Base-by-base conservation (phyloP, 495 filamentous ascomycete genomes). In the Xylaria grammica region DNA sequence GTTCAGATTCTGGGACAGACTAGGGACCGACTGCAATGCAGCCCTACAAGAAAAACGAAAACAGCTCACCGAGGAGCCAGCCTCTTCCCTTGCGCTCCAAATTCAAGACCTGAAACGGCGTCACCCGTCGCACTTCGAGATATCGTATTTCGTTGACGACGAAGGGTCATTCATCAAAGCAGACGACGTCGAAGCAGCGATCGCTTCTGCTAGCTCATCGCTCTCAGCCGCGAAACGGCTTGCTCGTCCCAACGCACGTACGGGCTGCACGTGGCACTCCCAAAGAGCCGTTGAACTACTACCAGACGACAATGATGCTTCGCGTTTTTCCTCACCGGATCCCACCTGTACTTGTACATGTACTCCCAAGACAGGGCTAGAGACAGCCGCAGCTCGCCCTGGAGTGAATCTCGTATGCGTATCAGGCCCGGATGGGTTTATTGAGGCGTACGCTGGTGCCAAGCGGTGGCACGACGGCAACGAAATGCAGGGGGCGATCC, bases 361-460 rank as follows among this genome's bases (percentile, higher is more conserved):
- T 26, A 36, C 27, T 17, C 45, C n/a, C 15, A 42, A 44, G 24
- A 13, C 24, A 8, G 4, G 13, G 44, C 30, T 1, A 38, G 11
- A 6, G 27, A 36, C 51, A 26, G 34, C 74, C 45, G 46, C 65
- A 36, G 20, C 19, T 29, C 11, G 55, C 68, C 52, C 60, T 62
- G 64, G 67, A 65, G 42, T 60, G 64, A 90, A 87, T 61, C 66
- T 96, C 46, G 78, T 97, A 29, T 77, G 96, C 52, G 80, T 98
- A 4, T 94, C 92, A 2, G 95, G 95, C 0, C 94, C 95, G 0
- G 91, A 95, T 45, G 94, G 95, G 17, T 99, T 98, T 77, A 84
- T 97, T 50, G 82, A 81, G 27, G 84, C 88, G 67, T 90, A 90
- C 77, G 91, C 90, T 7, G 94, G 94, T 5, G 82, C 85, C 4